These are phyloP conservation scores for Botrytis tulipae DNA, from an alignment of 2,329 filamentous ascomycete genomes.

Conservation along the genomic window DNA sequence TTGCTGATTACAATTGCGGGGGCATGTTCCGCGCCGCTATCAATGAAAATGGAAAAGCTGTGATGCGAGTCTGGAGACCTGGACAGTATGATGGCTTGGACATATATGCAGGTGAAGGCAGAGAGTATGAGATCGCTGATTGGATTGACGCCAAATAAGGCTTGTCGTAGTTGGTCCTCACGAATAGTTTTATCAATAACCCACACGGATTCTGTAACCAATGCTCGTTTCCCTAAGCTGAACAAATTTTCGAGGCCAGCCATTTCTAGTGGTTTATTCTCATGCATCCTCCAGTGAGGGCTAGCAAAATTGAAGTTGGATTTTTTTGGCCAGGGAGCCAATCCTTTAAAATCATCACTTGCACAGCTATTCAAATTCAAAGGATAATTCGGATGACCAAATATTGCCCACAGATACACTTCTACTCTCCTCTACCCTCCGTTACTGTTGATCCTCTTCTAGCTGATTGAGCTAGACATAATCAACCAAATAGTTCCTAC, in stretches of 20 bases:
- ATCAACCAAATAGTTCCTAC: background rate
- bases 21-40: constrained; percentile 86
- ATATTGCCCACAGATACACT: background rate
- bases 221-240: background rate
- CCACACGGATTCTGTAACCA: background rate
- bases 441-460: background rate
- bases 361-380: background rate
- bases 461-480: background rate
- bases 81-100: constrained; percentile 36
- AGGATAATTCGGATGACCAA: background rate
- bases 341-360: background rate
- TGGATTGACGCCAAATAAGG: constrained; percentile 24
- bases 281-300: background rate
- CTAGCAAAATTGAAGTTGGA: background rate
- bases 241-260: background rate
- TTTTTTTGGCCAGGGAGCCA: background rate
- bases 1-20: constrained; percentile 80
- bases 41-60: constrained; percentile 56
- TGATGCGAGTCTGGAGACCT: constrained; percentile 55
- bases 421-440: background rate
- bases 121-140: constrained; percentile 36
- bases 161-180: background rate
- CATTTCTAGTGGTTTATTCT: background rate
- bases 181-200: background rate
- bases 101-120: constrained; percentile 37